phyloP scores from a whole-genome alignment of 345 rosid species.

The Eucalyptus brandiana region DNA sequence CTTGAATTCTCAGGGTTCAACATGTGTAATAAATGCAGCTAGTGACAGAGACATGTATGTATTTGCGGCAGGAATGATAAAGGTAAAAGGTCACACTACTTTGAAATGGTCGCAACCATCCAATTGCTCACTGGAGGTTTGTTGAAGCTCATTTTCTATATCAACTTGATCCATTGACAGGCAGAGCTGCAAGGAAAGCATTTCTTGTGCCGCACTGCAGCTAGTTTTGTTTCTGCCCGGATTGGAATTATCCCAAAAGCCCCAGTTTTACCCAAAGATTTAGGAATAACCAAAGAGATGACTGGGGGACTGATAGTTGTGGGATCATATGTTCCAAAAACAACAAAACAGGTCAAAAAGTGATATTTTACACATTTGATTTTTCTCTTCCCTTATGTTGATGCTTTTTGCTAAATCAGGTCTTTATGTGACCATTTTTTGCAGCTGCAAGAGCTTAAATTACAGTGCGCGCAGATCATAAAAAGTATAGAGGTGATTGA shows the following conservation, averaged over 20 bases:
- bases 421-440: neutral
- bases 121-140: neutral
- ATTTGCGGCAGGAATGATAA: conserved; percentile 89
- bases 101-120: neutral
- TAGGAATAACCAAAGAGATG: conserved; percentile 42
- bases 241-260: conserved; percentile 78
- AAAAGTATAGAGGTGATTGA: conserved; percentile 66
- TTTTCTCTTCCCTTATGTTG: neutral
- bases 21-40: conserved; percentile 90
- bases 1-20: conserved; percentile 51
- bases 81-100: conserved; percentile 28
- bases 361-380: neutral
- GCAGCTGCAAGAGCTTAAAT: conserved; percentile 83
- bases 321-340: conserved; percentile 96
- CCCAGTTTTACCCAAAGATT: conserved; percentile 70
- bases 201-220: conserved; percentile 93
- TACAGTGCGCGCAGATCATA: conserved; percentile 44
- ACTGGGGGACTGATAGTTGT: conserved; percentile 84
- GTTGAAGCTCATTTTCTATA: neutral
- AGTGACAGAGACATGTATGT: conserved; percentile 96
- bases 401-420: neutral
- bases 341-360: conserved; percentile 73
- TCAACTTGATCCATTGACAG: conserved; percentile 22
- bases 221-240: conserved; percentile 90
- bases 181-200: conserved; percentile 82